Evolutionary conservation across 2,329 filamentous ascomycete species (phyloP).

Genomic region (Colletotrichum lini): DNA sequence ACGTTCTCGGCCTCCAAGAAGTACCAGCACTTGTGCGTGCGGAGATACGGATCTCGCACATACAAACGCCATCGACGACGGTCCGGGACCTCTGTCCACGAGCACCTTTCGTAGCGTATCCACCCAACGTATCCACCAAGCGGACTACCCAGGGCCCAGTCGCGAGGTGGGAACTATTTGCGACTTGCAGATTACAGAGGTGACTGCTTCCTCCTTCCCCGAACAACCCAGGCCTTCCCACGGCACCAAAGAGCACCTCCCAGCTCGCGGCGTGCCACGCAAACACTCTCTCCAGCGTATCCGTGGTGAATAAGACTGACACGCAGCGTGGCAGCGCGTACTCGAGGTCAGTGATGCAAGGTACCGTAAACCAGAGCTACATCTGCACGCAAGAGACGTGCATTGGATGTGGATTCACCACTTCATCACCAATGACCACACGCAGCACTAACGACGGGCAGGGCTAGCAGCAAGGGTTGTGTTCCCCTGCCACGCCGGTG

Average conservation of each 20-base stretch:
- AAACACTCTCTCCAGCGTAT: neutral
- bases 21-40: neutral
- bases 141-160: slow-evolving; percentile 1
- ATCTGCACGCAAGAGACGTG: slow-evolving; percentile 1
- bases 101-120: slow-evolving; percentile 1
- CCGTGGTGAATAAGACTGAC: neutral
- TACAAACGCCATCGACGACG: slow-evolving; percentile 1
- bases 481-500: slow-evolving; percentile 26
- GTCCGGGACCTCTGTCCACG: neutral
- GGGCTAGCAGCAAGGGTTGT: slow-evolving; percentile 35
- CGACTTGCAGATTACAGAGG: slow-evolving; percentile 15
- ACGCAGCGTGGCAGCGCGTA: neutral
- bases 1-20: slow-evolving; percentile 22
- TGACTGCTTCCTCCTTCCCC: neutral
- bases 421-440: neutral
- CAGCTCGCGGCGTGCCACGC: slow-evolving; percentile 4
- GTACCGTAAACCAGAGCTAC: slow-evolving; percentile 5
- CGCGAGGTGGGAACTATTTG: slow-evolving; percentile 12
- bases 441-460: slow-evolving; percentile 29
- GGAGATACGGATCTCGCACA: slow-evolving; percentile 3
- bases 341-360: slow-evolving; percentile 9
- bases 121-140: neutral
- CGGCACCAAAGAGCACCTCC: slow-evolving; percentile 6
- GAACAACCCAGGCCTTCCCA: slow-evolving; percentile 16
- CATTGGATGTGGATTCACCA: slow-evolving; percentile 10